phyloP scores from a whole-genome alignment of 805 yeast genomes.

The Candida quercuum region DNA sequence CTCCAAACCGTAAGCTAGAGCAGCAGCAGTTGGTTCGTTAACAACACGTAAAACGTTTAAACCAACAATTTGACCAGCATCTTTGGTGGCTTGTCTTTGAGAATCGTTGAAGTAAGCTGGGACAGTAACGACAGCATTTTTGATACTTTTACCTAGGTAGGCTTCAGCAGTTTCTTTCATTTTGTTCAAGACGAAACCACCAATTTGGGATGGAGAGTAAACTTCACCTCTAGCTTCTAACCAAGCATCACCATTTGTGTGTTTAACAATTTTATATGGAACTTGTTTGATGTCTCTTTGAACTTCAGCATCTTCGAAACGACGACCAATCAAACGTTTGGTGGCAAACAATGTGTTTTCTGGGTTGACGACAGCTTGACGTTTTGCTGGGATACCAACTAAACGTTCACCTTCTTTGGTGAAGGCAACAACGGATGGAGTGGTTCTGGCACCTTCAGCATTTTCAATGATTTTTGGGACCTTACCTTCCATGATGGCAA shows the following conservation, averaged over 20 bases:
- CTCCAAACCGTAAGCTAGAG: slow-evolving; percentile 74
- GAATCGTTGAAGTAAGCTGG: slow-evolving; percentile 83
- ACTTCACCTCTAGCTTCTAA: slow-evolving; percentile 39
- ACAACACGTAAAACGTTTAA: slow-evolving; percentile 69
- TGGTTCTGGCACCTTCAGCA: slow-evolving; percentile 72
- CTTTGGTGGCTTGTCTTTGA: slow-evolving; percentile 80
- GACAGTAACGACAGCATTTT: slow-evolving; percentile 77
- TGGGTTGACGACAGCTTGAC: slow-evolving; percentile 77
- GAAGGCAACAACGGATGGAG: slow-evolving; percentile 56
- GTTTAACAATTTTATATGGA: slow-evolving; percentile 60
- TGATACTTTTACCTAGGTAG: slow-evolving; percentile 45
- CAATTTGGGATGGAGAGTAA: slow-evolving; percentile 67
- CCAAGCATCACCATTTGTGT: slow-evolving; percentile 68
- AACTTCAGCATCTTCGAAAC: slow-evolving; percentile 64
- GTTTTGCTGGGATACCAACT: slow-evolving; percentile 70
- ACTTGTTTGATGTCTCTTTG: slow-evolving; percentile 61
- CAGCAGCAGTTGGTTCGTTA: slow-evolving; percentile 86
- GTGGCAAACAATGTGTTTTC: slow-evolving; percentile 79
- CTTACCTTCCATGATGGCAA: slow-evolving; percentile 43
- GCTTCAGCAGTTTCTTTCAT: slow-evolving; percentile 64
- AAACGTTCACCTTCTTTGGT: slow-evolving; percentile 44
- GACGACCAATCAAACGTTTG: slow-evolving; percentile 75
- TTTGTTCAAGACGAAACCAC: slow-evolving; percentile 58
- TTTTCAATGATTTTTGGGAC: slow-evolving; percentile 71
- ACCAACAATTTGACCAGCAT: slow-evolving; percentile 73